Conservation (phyloP, 2,329 filamentous ascomycete species). For the Lachnellula arida region DNA sequence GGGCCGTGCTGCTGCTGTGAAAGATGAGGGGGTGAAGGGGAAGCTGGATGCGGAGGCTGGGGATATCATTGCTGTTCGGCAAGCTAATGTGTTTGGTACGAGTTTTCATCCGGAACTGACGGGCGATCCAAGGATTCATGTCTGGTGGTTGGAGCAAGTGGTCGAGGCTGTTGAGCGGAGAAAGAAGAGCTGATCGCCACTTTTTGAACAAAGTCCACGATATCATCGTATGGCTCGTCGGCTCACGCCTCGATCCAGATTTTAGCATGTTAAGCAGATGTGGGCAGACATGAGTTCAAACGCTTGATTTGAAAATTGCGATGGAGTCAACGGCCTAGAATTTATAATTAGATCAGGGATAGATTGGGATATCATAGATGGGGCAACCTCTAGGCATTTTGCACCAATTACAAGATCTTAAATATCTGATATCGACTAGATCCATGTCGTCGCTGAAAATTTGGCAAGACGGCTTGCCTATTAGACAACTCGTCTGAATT, state of each 20-base stretch:
- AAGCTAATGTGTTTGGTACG: conserved; percentile 89
- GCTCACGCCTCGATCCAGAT: too few relatives aligned
- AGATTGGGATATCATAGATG: too few relatives aligned
- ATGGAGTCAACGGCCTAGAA: too few relatives aligned
- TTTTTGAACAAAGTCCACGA: background rate
- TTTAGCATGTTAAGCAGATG: too few relatives aligned
- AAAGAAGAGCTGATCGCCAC: conserved; percentile 1
- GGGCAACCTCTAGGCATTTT: too few relatives aligned
- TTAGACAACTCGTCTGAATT: background rate
- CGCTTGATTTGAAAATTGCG: too few relatives aligned
- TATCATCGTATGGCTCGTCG: too few relatives aligned
- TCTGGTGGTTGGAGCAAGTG: conserved; percentile 85
- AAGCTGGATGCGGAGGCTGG: conserved; percentile 42
- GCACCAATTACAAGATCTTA: too few relatives aligned
- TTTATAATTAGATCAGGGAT: too few relatives aligned
- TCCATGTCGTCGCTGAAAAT: too few relatives aligned
- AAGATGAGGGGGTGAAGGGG: conserved; percentile 36
- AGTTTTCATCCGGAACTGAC: conserved; percentile 97
- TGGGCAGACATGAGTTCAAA: too few relatives aligned
- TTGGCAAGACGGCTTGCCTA: background rate
- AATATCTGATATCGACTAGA: too few relatives aligned
- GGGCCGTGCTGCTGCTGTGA: conserved; percentile 36
- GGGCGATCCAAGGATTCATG: conserved; percentile 79
- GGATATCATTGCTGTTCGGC: conserved; percentile 83
- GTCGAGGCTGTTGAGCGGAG: conserved; percentile 33